Percentiles rank a stretch among this genome's conserved stretches.
These are phyloP conservation scores for Spizellomyces punctatus DNA, from an alignment of 192 early-diverging fungal genomes.

Conservation along the genomic window DNA sequence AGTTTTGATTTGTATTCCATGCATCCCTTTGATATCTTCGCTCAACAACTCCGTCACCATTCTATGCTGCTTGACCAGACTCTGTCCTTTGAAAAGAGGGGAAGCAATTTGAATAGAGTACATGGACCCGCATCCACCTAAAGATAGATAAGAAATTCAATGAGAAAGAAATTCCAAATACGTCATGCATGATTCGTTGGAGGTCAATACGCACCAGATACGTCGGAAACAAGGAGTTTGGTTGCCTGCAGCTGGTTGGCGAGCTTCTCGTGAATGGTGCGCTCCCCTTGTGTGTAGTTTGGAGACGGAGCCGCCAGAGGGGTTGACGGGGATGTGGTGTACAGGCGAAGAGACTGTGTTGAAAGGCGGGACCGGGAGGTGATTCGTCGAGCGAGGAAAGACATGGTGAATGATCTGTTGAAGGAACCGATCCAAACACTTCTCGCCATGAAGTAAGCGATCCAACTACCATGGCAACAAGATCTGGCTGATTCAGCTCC, in stretches of 20 bases:
- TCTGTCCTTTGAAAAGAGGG: conserved; percentile 71
- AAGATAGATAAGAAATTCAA: background rate
- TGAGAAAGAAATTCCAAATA: background rate
- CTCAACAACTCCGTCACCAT: conserved; percentile 85
- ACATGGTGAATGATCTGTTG: too few relatives aligned
- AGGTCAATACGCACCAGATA: conserved; percentile 63
- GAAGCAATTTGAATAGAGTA: conserved; percentile 90
- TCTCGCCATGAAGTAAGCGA: too few relatives aligned
- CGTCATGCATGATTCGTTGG: background rate
- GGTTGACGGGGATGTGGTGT: background rate
- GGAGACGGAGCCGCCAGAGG: conserved; percentile 18
- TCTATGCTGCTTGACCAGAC: conserved; percentile 86
- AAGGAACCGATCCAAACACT: too few relatives aligned
- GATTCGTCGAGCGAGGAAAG: too few relatives aligned
- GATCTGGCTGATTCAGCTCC: too few relatives aligned
- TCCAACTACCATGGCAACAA: too few relatives aligned
- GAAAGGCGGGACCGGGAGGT: background rate
- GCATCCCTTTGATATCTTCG: conserved; percentile 91
- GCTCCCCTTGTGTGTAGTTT: conserved; percentile 63
- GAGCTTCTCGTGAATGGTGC: conserved; percentile 76
- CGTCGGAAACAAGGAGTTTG: conserved; percentile 75
- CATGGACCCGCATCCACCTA: conserved; percentile 97
- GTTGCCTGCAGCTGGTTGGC: conserved; percentile 66
- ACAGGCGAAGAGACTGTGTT: background rate
- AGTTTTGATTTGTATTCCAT: conserved; percentile 71